Base-by-base conservation (phyloP, 2,329 filamentous ascomycete genomes). In the Exophiala mesophila region DNA sequence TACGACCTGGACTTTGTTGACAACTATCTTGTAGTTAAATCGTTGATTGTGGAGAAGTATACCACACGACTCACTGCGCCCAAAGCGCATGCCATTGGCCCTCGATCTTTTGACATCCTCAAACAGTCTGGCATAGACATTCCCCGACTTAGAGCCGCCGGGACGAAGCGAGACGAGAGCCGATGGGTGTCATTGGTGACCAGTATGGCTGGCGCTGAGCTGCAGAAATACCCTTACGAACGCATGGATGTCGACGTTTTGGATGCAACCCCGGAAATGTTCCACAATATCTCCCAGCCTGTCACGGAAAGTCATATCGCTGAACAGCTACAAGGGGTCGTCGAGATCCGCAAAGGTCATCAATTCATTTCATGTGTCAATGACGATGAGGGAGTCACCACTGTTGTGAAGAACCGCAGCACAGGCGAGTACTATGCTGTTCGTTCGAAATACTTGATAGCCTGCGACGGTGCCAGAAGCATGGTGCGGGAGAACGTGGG, bases 381-480 rank as follows among this genome's bases (percentile, higher is more conserved):
- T 28, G n/a, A 8, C n/a, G 24, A 8, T 8, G 35, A 53, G 2
- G 48, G 54, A 3, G 57, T 67, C 2, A 56, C 47, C 4, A 60
- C 45, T 8, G 60, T 41, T 1, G 45, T 57, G 5, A 47, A 40
- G 30, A 46, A 60, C 33, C 20, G 47, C 16, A 13, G 31, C 0
- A 32, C 44, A 3, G 48, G 42, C 2, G 19, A 5, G 15, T 17
- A 33, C 19, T 15, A 15, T 16, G 35, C 26, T 5, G 63, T 56
- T 12, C 36, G 47, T 13, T 57, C 60, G 3, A 42, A 42, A 12
- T 64, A 60, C 35, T 55, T 62, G 9, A 51, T 65, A 19, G 59
- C 44, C 7, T 57, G 59, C 3, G 62, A 65, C 39, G 62, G 62
- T 9, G 62, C 60, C 63, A 9, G 63, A 61, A 21, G 67, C 69